phyloP scores from a whole-genome alignment of 805 yeast species.

The Kuraishia hungarica region DNA sequence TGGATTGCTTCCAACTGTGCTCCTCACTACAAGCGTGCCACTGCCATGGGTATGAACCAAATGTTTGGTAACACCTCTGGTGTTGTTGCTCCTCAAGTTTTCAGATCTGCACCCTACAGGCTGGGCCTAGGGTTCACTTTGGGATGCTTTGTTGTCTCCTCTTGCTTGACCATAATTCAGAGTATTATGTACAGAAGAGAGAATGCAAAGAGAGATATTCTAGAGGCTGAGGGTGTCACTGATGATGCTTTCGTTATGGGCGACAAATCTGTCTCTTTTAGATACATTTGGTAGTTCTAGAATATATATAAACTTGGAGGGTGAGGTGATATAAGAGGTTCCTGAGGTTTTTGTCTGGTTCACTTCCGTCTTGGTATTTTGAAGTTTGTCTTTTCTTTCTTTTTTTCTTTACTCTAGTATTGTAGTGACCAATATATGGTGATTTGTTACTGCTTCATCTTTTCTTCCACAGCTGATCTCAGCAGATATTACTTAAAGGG shows the following conservation, averaged over 20 bases:
- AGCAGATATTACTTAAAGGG: no score
- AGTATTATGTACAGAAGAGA: not conserved
- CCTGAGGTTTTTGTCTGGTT: no score
- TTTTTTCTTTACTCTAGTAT: no score
- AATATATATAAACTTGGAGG: no score
- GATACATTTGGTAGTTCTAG: not conserved
- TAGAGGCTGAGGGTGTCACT: not conserved
- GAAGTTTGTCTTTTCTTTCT: no score
- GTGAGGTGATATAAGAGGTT: no score
- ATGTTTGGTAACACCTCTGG: conserved; percentile 38
- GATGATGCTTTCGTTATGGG: not conserved
- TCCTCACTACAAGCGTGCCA: conserved; percentile 32
- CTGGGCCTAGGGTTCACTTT: conserved; percentile 32
- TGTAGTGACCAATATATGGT: no score
- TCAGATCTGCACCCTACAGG: conserved; percentile 27
- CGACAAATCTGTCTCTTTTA: not conserved
- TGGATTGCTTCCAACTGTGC: conserved; percentile 37
- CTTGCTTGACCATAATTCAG: not conserved
- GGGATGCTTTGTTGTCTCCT: conserved; percentile 15
- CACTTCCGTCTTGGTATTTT: no score
- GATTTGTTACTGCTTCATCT: no score
- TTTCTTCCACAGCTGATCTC: no score
- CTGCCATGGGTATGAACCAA: conserved; percentile 33
- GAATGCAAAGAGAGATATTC: not conserved
- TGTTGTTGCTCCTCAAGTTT: conserved; percentile 34